Evolutionary conservation across 2,329 filamentous ascomycete genomes (phyloP).

Genomic region (Aspergillus neoniger): DNA sequence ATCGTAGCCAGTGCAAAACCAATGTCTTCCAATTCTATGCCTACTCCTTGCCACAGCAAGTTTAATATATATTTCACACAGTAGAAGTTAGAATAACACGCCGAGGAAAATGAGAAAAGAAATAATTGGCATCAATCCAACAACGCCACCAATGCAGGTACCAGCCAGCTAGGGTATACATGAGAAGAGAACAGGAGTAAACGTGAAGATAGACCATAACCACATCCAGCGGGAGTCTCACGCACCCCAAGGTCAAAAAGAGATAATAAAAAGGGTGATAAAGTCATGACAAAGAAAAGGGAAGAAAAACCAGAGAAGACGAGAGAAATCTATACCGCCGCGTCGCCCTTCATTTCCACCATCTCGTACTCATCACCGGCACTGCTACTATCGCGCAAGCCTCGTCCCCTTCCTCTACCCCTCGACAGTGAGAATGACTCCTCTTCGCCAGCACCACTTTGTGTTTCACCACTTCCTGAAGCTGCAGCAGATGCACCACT

Average conservation of each 20-base stretch:
- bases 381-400: conserved; percentile 17
- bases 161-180: conserved; percentile 36
- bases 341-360: conserved; percentile 36
- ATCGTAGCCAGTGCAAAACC: no score
- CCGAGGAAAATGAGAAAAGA: neutral
- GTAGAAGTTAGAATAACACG: conserved; percentile 3
- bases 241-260: no score
- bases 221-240: conserved; percentile 7
- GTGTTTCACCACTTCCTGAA: conserved; percentile 11
- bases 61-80: neutral
- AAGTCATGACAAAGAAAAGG: conserved; percentile 2
- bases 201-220: neutral
- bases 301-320: conserved; percentile 5
- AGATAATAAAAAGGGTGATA: neutral
- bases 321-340: conserved; percentile 29
- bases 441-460: conserved; percentile 20
- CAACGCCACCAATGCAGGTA: conserved; percentile 38
- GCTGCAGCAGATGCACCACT: conserved; percentile 20
- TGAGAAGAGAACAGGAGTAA: conserved; percentile 14
- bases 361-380: conserved; percentile 37
- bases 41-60: no score
- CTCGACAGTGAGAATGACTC: conserved; percentile 24
- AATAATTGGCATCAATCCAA: conserved; percentile 2
- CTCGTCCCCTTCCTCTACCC: conserved; percentile 35
- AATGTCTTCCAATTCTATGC: no score